Base-by-base conservation (phyloP, 495 filamentous ascomycete species). In the Xylaria castorea region DNA sequence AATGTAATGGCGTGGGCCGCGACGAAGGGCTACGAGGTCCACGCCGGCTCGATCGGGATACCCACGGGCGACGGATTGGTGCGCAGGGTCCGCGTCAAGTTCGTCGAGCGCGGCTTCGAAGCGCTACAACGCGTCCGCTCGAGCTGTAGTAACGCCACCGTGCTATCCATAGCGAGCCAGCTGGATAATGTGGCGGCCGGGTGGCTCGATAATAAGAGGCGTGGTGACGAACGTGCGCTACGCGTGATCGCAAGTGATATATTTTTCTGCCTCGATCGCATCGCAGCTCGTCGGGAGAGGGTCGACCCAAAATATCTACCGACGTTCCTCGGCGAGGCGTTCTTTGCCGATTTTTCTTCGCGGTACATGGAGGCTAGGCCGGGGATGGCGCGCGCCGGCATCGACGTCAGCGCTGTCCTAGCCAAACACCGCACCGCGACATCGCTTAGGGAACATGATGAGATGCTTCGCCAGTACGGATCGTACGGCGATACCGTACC, bases 1-100 rank as follows among this genome's bases (percentile, higher is more conserved):
- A 75, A 78, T 5, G 72, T 84, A 14, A 67, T 70, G 4, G 71
- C 53, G 11, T 84, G 83, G 83, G 79, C 81, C 0, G 64, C 69
- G 3, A 71, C 78, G 0, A n/a, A 62, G 6, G 76, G 74, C 0
- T 76, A 74, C 65, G 38, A 50, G 2, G 51, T 53, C 12, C 55
- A 58, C 34, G 73, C 12, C n/a, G 76, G 75, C 55, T 80, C 75
- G 6, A 65, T 76, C 1, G 77, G 75, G 1, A 63, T 81, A 18
- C 73, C 76, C 18, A 51, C 73, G 5, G 25, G 30, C 20, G 38
- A 36, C 42, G 66, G 62, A 7, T 22, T 30, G 2, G 18, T 75
- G 0, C 67, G 72, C 11, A 60, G 75, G 1, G 75, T 80, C 0
- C 71, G 78, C 1, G 75, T 81, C 20, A 78, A 80, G 68, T 81